Evolutionary conservation across 2,329 filamentous ascomycete species (phyloP), one percentile per base, ranked within the genome.

Genomic region (Fusarium udum): DNA sequence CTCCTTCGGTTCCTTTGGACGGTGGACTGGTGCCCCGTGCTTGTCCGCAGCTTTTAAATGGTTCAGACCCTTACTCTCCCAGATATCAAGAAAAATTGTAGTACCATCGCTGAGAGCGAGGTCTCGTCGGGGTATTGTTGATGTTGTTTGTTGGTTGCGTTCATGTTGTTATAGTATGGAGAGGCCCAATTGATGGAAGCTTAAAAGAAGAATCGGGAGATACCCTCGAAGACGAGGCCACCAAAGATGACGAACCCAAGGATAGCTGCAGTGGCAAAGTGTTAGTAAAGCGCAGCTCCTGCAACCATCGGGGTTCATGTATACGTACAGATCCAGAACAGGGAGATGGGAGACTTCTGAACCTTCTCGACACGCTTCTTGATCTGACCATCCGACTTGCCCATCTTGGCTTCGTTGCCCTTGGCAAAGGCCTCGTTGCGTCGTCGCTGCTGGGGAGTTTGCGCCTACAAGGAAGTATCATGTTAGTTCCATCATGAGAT

Each of bases 391-490:
- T 90, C 87, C n/a, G 90, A 87, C 85, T 93, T 94, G 83, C 93
- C 93, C 82, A 92, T 92, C 80, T 91, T 92, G 68, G 87, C 85
- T 80, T 92, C 90, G 81, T 95, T 91, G 61, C 89, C 87, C 81
- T 92, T 92, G 75, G 88, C 91, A 84, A 94, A 97, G 83, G 92
- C 92, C 79, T 89, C 89, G 85, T 96, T 96, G 72, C 92, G 91
- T 79, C 90, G 90, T 82, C 93, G 92, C 86, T 96, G 94, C 83
- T 94, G 89, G 77, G 92, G 93, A 76, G 93, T 96, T 91, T 95
- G 93, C 77, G 91, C 92, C 93, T 95, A 57, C 28, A 31, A 43
- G 39, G 24, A 45, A 26, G n/a, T 37, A 64, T 60, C 42, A 67
- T 68, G 65, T 73, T 73, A 73, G 66, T 67, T 56, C 64, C 58